Evolutionary conservation across 192 early-diverging fungal genomes (phyloP).

Genomic region (Glomus cerebriforme): DNA sequence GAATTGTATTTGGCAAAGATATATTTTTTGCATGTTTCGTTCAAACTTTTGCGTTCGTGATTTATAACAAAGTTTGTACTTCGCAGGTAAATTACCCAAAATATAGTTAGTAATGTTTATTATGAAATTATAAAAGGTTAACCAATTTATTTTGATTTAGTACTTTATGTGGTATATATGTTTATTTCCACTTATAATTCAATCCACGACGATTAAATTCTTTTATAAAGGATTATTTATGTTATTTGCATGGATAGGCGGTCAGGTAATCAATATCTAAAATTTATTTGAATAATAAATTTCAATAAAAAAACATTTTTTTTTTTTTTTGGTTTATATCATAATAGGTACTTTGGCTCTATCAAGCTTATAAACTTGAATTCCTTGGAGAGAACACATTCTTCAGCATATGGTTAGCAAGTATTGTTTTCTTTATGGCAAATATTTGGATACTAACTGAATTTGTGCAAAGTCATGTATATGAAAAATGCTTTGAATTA

Average conservation of each 20-base stretch:
- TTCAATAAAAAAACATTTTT: neutral
- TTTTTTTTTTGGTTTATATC: conserved; percentile 7
- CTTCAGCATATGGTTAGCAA: conserved; percentile 69
- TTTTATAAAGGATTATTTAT: conserved; percentile 54
- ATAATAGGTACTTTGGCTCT: conserved; percentile 83
- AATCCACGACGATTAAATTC: conserved; percentile 53
- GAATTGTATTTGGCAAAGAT: conserved; percentile 75
- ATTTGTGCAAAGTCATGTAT: conserved; percentile 48
- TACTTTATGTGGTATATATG: conserved; percentile 99
- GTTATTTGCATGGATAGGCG: conserved; percentile 67
- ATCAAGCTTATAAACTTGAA: conserved; percentile 84
- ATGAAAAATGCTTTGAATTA: conserved; percentile 52
- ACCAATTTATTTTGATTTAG: conserved; percentile 44
- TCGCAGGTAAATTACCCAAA: conserved; percentile 65
- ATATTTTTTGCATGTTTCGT: conserved; percentile 86
- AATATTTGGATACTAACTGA: conserved; percentile 76
- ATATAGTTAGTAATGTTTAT: neutral
- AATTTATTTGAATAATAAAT: conserved; percentile 6
- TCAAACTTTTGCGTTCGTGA: conserved; percentile 97
- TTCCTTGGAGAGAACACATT: conserved; percentile 87
- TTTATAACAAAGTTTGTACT: conserved; percentile 96
- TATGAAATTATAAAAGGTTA: neutral
- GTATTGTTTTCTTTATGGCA: conserved; percentile 67
- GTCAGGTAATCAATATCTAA: conserved; percentile 55
- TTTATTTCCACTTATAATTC: conserved; percentile 85